Evolutionary conservation across 352 stramenopile species (phyloP).

Genomic region (Globisporangium orthogonon): DNA sequence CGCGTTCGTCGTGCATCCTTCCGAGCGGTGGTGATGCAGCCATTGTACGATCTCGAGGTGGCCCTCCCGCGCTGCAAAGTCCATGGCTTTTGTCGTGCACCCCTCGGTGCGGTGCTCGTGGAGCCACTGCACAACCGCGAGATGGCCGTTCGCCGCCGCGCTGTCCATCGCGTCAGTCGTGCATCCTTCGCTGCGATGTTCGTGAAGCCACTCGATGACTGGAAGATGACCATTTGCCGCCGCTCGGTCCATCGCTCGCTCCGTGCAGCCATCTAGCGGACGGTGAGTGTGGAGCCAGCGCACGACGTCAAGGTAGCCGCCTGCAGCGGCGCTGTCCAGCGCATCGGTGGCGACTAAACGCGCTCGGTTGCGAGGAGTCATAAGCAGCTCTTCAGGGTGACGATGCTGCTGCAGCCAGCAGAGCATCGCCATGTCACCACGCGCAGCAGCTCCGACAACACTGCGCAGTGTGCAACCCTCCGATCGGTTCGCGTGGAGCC

Average conservation of each 20-base stretch:
- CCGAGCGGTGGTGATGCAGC: slow-evolving; percentile 2
- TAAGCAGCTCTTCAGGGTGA: background rate
- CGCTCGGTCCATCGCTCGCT: background rate
- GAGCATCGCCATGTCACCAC: background rate
- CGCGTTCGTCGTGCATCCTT: slow-evolving; percentile 4
- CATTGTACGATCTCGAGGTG: slow-evolving; percentile 1
- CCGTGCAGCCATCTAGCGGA: background rate
- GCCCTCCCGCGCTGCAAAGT: background rate
- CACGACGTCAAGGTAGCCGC: background rate
- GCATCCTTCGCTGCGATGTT: slow-evolving; percentile 3
- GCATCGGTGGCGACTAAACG: background rate
- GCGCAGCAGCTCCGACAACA: slow-evolving; percentile 2
- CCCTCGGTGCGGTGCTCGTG: background rate
- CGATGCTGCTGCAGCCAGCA: slow-evolving; percentile 1
- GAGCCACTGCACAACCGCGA: background rate
- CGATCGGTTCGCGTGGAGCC: slow-evolving; percentile 20
- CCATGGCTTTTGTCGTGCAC: background rate
- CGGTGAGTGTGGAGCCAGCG: background rate
- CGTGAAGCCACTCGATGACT: slow-evolving; percentile 1
- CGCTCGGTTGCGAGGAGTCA: background rate
- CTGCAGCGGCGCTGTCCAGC: slow-evolving; percentile 1
- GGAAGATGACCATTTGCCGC: background rate
- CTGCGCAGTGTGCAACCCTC: slow-evolving; percentile 2
- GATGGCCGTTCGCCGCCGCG: background rate
- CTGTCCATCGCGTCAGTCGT: slow-evolving; percentile 3